Percentiles rank a stretch among this genome's conserved stretches.
These are phyloP conservation scores for Ganoderma leucocontextum DNA, from an alignment of 1,284 basidiomycete species.

Conservation along the genomic window DNA sequence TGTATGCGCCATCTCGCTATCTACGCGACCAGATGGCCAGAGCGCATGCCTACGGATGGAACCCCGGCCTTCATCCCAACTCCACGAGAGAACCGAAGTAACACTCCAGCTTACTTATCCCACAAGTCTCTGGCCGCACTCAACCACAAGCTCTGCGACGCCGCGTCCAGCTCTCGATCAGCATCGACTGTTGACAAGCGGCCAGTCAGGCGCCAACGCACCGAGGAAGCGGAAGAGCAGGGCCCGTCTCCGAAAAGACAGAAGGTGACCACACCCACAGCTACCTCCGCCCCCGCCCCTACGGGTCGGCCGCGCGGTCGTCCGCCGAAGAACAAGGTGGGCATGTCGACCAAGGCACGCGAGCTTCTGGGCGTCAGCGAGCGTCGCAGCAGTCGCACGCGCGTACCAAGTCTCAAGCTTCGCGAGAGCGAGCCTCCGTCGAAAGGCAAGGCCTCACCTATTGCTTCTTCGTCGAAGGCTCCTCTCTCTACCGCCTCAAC, in stretches of 20 bases:
- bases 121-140: slow-evolving; percentile 57
- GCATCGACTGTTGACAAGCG: slow-evolving; percentile 36
- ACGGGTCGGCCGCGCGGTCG: slow-evolving; percentile 30
- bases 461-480: slow-evolving; percentile 21
- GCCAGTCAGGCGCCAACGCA: slow-evolving; percentile 42
- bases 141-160: slow-evolving; percentile 62
- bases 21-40: slow-evolving; percentile 74
- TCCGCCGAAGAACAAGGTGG: slow-evolving; percentile 43
- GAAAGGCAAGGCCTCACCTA: slow-evolving; percentile 31
- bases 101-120: slow-evolving; percentile 56
- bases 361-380: slow-evolving; percentile 42
- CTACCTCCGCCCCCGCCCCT: slow-evolving; percentile 24
- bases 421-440: slow-evolving; percentile 43
- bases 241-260: slow-evolving; percentile 50
- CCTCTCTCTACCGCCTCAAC: slow-evolving; percentile 36
- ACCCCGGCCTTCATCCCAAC: slow-evolving; percentile 51
- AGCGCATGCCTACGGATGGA: slow-evolving; percentile 61
- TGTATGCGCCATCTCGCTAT: slow-evolving; percentile 82
- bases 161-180: slow-evolving; percentile 39
- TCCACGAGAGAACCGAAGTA: slow-evolving; percentile 52
- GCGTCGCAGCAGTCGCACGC: slow-evolving; percentile 44
- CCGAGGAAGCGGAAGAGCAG: slow-evolving; percentile 43
- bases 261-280: slow-evolving; percentile 28
- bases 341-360: slow-evolving; percentile 48
- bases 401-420: slow-evolving; percentile 45